Conservation (phyloP, 108 stramenopile genomes). For the Thalassiosira profunda region DNA sequence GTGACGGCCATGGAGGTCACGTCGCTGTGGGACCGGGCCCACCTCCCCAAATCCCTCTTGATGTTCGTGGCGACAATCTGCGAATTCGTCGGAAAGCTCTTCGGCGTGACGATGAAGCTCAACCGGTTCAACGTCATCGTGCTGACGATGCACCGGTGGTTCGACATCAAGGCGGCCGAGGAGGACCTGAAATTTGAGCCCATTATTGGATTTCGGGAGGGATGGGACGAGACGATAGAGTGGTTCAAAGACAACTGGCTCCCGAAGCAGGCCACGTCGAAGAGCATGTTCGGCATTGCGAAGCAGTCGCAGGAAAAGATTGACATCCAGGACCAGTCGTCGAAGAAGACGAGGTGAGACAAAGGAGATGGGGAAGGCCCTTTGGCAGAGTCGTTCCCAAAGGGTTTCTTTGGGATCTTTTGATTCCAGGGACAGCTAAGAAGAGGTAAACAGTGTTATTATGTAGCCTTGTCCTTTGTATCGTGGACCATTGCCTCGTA, state of each 20-base stretch:
- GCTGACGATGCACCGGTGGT: slow-evolving; percentile 96
- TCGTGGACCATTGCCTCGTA: slow-evolving; percentile 42
- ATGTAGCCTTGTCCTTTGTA: not conserved
- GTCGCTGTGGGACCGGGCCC: slow-evolving; percentile 78
- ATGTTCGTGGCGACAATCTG: slow-evolving; percentile 86
- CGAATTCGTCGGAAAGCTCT: slow-evolving; percentile 60
- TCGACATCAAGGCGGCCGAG: slow-evolving; percentile 88
- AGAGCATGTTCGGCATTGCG: slow-evolving; percentile 34
- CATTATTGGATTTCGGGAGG: slow-evolving; percentile 87
- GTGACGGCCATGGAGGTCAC: slow-evolving; percentile 91
- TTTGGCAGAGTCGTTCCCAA: not conserved
- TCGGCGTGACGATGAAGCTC: slow-evolving; percentile 86
- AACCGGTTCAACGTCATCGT: slow-evolving; percentile 95
- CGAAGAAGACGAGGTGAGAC: slow-evolving; percentile 29
- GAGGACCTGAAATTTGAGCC: slow-evolving; percentile 94
- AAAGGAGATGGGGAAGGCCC: not conserved
- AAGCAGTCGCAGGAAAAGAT: slow-evolving; percentile 47
- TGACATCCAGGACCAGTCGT: slow-evolving; percentile 50
- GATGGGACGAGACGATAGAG: slow-evolving; percentile 90
- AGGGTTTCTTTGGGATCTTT: too few species aligned
- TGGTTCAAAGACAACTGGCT: slow-evolving; percentile 97
- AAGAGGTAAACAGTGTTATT: not conserved
- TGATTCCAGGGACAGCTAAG: not conserved
- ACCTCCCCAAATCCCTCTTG: slow-evolving; percentile 85
- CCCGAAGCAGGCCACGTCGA: slow-evolving; percentile 44